These are phyloP conservation scores for Calonectria naviculata DNA, from an alignment of 2,329 filamentous ascomycete genomes.

Conservation along the genomic window DNA sequence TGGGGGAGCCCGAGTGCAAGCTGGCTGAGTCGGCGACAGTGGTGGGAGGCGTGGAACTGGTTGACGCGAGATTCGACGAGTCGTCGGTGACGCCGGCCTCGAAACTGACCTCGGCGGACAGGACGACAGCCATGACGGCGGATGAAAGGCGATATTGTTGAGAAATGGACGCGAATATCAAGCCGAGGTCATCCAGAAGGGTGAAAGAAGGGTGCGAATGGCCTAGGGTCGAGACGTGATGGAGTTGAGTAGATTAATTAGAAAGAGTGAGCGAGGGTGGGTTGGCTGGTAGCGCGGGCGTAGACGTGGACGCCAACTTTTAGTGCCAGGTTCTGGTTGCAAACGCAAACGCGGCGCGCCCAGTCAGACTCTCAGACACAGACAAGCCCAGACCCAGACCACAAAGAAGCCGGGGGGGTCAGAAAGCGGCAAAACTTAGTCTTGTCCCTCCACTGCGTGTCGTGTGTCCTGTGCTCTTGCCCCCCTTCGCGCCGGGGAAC, in stretches of 20 bases:
- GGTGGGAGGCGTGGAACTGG: conserved; percentile 73
- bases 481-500: conserved; percentile 5
- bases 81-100: conserved; percentile 44
- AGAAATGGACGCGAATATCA: conserved; percentile 32
- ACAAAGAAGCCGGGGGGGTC: not conserved
- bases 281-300: conserved; percentile 14
- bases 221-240: not conserved
- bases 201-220: not conserved
- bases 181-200: conserved; percentile 21
- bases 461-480: conserved; percentile 11
- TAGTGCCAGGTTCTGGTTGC: conserved; percentile 11
- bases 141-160: not conserved
- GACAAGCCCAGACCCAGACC: conserved; percentile 4
- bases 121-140: conserved; percentile 44
- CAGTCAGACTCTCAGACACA: conserved; percentile 10
- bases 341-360: conserved; percentile 19
- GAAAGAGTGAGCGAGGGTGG: conserved; percentile 6
- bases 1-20: conserved; percentile 59
- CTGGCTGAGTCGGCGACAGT: conserved; percentile 73
- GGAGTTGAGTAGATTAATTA: conserved; percentile 7
- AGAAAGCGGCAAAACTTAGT: conserved; percentile 10
- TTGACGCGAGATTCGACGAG: conserved; percentile 65
- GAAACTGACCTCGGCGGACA: conserved; percentile 48
- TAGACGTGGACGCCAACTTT: not conserved
- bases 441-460: not conserved